Percentiles rank a stretch among this genome's conserved stretches.
Evolutionary conservation across 345 rosid genomes (phyloP).

Genomic region (Brassica juncea): DNA sequence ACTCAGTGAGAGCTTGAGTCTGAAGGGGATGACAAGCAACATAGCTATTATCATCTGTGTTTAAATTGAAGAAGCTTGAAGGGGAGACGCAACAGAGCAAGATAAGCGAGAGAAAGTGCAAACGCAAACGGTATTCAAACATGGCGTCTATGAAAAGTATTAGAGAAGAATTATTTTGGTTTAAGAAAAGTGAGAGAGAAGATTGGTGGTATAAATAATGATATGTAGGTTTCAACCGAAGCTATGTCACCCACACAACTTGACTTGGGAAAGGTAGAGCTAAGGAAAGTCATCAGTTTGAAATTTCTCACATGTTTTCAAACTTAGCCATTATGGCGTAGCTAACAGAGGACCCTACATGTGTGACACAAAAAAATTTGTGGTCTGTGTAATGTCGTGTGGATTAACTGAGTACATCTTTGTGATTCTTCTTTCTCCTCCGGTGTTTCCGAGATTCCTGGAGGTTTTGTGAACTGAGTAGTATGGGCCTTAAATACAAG

Average conservation of each 20-base stretch:
- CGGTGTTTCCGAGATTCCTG: neutral
- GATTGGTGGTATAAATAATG: neutral
- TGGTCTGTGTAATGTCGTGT: too few relatives aligned
- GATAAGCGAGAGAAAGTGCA: neutral
- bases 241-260: neutral
- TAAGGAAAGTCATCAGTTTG: neutral
- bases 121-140: neutral
- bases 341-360: neutral
- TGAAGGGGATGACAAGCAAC: neutral
- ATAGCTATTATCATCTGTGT: neutral
- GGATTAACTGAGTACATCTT: neutral
- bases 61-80: neutral
- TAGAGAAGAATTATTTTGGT: neutral
- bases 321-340: neutral
- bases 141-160: neutral
- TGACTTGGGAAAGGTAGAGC: neutral
- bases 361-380: neutral
- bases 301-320: neutral
- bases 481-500: too few relatives aligned
- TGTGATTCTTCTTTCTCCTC: neutral
- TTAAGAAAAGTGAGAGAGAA: neutral
- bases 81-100: neutral
- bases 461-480: neutral
- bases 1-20: neutral
- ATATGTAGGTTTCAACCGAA: neutral